Percentiles rank a stretch among this genome's conserved stretches.
These are phyloP conservation scores for Petrea volubilis DNA, from an alignment of 257 asterid species.

Conservation along the genomic window DNA sequence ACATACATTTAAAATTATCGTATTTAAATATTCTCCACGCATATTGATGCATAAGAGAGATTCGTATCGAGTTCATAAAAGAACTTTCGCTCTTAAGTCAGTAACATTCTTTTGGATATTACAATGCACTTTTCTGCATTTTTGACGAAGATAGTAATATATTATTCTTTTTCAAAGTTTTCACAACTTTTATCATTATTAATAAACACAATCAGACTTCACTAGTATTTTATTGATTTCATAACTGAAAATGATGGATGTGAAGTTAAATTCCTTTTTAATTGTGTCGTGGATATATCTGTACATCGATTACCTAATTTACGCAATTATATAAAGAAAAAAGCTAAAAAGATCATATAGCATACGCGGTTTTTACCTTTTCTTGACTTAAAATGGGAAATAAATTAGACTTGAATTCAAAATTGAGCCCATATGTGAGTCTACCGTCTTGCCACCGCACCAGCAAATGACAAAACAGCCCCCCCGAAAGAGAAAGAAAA, in stretches of 20 bases:
- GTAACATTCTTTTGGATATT: not conserved
- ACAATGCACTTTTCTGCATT: not conserved
- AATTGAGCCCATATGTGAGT: slow-evolving; percentile 25
- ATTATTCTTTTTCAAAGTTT: no score
- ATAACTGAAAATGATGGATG: not conserved
- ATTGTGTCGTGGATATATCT: slow-evolving; percentile 6
- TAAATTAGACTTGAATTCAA: not conserved
- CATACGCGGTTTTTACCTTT: slow-evolving; percentile 18
- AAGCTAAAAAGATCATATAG: no score
- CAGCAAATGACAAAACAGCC: slow-evolving; percentile 20
- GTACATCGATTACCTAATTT: not conserved
- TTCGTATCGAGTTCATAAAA: no score
- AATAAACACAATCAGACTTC: not conserved
- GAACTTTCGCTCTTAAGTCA: not conserved
- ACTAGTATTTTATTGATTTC: not conserved
- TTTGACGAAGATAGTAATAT: not conserved
- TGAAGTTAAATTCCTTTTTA: not conserved
- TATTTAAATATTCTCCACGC: no score
- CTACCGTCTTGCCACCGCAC: slow-evolving; percentile 23
- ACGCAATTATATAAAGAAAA: not conserved
- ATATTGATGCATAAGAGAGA: no score
- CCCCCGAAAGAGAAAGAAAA: not conserved
- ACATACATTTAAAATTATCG: no score
- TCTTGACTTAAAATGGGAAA: slow-evolving; percentile 24
- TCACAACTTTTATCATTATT: no score